phyloP scores from a whole-genome alignment of 306 rosid species.

The Ceratonia siliqua region DNA sequence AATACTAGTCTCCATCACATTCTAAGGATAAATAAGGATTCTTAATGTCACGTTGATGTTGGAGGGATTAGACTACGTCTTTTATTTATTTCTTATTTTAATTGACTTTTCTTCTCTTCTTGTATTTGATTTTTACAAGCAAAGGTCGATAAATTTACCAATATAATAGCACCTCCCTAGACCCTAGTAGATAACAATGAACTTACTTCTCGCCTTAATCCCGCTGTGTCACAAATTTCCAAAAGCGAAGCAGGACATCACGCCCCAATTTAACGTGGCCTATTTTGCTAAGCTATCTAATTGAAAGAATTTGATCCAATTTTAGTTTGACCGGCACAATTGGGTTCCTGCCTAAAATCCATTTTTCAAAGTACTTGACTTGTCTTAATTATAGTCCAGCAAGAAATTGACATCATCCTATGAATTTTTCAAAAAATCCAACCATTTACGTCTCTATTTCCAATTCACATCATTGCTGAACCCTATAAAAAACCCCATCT shows the following conservation, averaged over 20 bases:
- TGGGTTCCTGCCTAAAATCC: neutral
- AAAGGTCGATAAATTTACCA: too few relatives aligned
- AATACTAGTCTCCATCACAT: too few relatives aligned
- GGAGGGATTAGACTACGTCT: too few relatives aligned
- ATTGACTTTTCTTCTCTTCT: too few relatives aligned
- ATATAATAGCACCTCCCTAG: too few relatives aligned
- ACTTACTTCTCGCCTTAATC: too few relatives aligned
- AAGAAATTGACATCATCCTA: neutral
- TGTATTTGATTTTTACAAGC: too few relatives aligned
- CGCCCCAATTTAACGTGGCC: neutral
- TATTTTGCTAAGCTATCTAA: neutral
- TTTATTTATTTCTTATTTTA: too few relatives aligned
- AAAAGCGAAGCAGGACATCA: neutral
- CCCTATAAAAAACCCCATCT: neutral
- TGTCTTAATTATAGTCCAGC: neutral
- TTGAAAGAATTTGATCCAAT: neutral
- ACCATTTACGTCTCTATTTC: neutral
- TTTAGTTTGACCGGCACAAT: neutral
- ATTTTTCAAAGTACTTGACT: conserved; percentile 4
- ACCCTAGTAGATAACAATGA: too few relatives aligned
- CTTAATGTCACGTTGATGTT: too few relatives aligned
- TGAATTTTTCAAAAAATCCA: neutral
- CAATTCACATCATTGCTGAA: neutral
- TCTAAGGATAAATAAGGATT: too few relatives aligned
- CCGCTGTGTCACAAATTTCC: neutral